Base-by-base conservation (phyloP, 2,329 filamentous ascomycete genomes). In the Fusarium piperis region DNA sequence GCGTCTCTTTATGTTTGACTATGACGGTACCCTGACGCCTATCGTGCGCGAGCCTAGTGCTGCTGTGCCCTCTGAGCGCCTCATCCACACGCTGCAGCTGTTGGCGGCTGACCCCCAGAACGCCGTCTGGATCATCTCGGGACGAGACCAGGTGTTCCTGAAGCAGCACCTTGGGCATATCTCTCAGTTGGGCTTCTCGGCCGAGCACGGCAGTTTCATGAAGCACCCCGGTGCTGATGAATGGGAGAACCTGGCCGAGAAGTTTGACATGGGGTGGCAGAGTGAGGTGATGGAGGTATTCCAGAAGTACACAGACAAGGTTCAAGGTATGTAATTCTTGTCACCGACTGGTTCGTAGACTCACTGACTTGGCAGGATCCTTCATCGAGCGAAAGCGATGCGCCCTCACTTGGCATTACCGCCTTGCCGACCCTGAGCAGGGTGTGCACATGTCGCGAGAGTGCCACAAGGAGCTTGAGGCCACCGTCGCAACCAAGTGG, bases 1-100 rank as follows among this genome's bases (percentile, higher is more conserved):
- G 82, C 91, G 96, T 12, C 86, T 99, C 4, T 97, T 98, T 85
- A 95, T 99, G 93, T 98, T 98, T 79, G 96, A 99, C 83, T 99
- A 99, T 78, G 96, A 99, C 79, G 96, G 96, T 53, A 99, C 96
- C 1, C 88, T 99, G 61, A 98, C 96, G 4, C 94, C 95, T 0
- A 98, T 99, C 76, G 96, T 98, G 62, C 92, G 93, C 74, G 94
- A 98, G 77, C 96, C 96, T 2, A 91, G 92, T 73, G 91, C 94
- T 6, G 96, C 96, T 4, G 91, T 98, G 39, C 96, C 96, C 0
- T 95, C 95, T 1, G 92, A 94, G 74, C 90, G 91, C 23, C 89
- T 98, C 23, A 91, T 97, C 55, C 89, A 91, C 32, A 95, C 92
- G 1, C 86, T 99, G 65, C 94, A 92, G 79, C 88, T 89, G 12